Conservation (phyloP, 2,329 filamentous ascomycete species). For the Xylaria sp. region DNA sequence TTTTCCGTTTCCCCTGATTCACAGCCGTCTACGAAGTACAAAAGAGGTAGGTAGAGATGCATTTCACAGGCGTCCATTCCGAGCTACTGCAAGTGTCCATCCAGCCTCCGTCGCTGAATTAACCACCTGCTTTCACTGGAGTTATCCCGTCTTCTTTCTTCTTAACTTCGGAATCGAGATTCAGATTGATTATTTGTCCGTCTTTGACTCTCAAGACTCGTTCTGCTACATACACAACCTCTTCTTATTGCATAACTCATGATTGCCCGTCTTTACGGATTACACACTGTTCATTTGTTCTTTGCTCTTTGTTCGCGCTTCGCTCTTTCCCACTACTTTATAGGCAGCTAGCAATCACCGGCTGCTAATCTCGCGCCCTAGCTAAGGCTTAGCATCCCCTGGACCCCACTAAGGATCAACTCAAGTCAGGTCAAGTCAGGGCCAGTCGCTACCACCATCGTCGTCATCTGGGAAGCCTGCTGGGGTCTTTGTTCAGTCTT, state of each 20-base stretch:
- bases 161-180: neutral
- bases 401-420: no score
- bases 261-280: neutral
- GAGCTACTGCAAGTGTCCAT: no score
- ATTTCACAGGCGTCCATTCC: neutral
- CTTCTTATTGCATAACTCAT: neutral
- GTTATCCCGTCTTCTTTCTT: neutral
- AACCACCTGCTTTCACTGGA: neutral
- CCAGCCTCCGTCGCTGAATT: no score
- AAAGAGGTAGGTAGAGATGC: neutral
- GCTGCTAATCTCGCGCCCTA: no score
- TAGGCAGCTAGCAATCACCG: neutral
- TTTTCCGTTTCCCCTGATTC: neutral
- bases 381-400: neutral
- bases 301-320: neutral
- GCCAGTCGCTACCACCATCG: constrained; percentile 10
- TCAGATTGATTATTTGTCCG: no score
- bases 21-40: neutral
- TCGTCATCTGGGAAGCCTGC: neutral
- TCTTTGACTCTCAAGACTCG: no score
- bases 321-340: neutral
- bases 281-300: neutral
- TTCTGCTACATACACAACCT: no score
- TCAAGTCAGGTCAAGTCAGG: no score
- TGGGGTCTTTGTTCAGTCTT: no score